Conservation (phyloP, 345 rosid species). For the Eucalyptus curtisii region DNA sequence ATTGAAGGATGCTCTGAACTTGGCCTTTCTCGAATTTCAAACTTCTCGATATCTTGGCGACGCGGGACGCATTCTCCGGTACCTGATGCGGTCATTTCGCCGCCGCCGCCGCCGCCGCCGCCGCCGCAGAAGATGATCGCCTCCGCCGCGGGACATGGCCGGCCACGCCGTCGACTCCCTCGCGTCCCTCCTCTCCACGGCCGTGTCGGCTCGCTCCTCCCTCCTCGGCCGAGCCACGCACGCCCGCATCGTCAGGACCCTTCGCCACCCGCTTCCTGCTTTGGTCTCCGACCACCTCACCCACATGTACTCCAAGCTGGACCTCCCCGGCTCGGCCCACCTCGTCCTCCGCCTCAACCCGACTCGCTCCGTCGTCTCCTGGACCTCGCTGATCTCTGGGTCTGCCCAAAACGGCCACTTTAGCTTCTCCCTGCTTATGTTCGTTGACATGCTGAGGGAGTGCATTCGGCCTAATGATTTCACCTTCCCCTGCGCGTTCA, state of each 20-base stretch:
- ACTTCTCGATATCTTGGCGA: not conserved
- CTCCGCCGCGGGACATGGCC: constrained; percentile 14
- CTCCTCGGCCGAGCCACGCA: constrained; percentile 57
- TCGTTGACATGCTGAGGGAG: constrained; percentile 42
- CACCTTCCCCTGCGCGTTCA: constrained; percentile 75
- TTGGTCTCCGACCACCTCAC: constrained; percentile 55
- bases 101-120: not conserved
- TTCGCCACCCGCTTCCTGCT: constrained; percentile 27
- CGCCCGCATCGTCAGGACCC: constrained; percentile 40
- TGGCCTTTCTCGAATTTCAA: not conserved
- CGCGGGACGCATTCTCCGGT: not conserved
- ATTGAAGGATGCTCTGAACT: not conserved
- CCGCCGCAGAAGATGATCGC: not conserved
- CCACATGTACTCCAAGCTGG: constrained; percentile 72
- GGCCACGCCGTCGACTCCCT: constrained; percentile 28
- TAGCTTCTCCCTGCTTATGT: constrained; percentile 34
- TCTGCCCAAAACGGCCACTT: constrained; percentile 49
- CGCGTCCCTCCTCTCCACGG: constrained; percentile 29
- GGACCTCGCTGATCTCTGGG: constrained; percentile 76
- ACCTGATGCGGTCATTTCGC: not conserved
- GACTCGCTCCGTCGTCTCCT: constrained; percentile 59
- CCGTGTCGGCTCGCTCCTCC: constrained; percentile 33
- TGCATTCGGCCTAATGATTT: constrained; percentile 57
- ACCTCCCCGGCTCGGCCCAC: constrained; percentile 40
- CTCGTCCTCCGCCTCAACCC: constrained; percentile 52